Evolutionary conservation across 2,329 filamentous ascomycete genomes (phyloP), one percentile per base, ranked within the genome.

Genomic region (Mariannaea sp.): DNA sequence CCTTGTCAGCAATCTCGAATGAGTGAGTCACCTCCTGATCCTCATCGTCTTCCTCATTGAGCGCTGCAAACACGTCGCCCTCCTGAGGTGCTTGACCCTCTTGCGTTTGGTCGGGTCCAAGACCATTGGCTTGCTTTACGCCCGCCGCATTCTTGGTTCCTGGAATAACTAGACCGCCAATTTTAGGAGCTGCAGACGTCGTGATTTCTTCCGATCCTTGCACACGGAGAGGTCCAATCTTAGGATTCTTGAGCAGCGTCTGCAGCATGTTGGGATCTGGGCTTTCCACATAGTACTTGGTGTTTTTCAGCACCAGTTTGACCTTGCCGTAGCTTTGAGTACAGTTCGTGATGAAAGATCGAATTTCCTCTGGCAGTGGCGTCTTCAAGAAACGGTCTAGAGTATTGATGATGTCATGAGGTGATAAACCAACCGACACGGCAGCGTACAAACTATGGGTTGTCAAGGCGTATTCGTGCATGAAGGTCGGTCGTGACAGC

Each of bases 261-360:
- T 96, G 91, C 52, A 97, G 79, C 69, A 97, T 89, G 9, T 86
- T 81, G 10, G 92, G 88, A 71, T 97, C 93, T 16, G 89, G 87
- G 65, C 90, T 97, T 73, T 99, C 94, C 56, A 97, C 86, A 64
- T 89, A 97, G 72, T 96, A 97, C 61, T 90, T 89, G 58, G 93
- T 97, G 66, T 97, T 89, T 71, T 96, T 96, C 58, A 97, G 74
- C 38, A 97, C 94, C 47, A 97, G 83, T 71, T 96, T 94, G 49
- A 97, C 92, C 73, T 97, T 97, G 60, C 94, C 94, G 69, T 94
- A 97, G 46, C 90, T 94, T 59, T 90, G 86, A 5, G 92, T 96
- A 58, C 91, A 94, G 56, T 85, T 85, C 20, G 74, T 75, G 60
- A 93, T 93, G 70, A 93, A 97, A 7, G 84, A 78, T 56, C 86